phyloP scores from a whole-genome alignment of 805 yeast species.

The Metschnikowia arizonensis region DNA sequence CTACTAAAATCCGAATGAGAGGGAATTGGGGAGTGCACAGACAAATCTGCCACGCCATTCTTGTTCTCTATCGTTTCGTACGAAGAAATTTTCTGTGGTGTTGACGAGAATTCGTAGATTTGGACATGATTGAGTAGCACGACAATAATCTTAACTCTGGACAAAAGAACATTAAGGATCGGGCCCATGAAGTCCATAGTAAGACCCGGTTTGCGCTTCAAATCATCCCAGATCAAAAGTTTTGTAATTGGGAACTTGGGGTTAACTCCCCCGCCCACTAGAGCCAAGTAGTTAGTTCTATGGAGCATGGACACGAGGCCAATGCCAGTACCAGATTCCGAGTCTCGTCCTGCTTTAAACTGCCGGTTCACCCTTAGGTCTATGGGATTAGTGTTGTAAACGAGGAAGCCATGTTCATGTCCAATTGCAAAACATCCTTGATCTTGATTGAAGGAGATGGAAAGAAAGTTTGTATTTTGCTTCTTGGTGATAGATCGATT shows the following conservation, averaged over 20 bases:
- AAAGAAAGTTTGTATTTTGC: slow-evolving; percentile 36
- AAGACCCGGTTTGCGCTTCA: slow-evolving; percentile 68
- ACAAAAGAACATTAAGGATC: slow-evolving; percentile 66
- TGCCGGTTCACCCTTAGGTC: slow-evolving; percentile 65
- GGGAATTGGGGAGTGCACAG: slow-evolving; percentile 24
- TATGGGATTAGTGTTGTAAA: slow-evolving; percentile 84
- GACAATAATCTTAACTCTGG: slow-evolving; percentile 72
- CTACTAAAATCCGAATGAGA: slow-evolving; percentile 8
- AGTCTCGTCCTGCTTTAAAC: slow-evolving; percentile 24
- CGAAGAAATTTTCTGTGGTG: slow-evolving; percentile 61
- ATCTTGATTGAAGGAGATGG: slow-evolving; percentile 81
- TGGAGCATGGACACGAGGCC: slow-evolving; percentile 79
- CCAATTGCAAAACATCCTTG: slow-evolving; percentile 85
- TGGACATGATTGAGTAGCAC: slow-evolving; percentile 63
- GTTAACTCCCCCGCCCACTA: slow-evolving; percentile 83
- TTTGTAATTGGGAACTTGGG: slow-evolving; percentile 79
- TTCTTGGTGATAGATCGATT: background rate
- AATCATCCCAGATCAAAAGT: slow-evolving; percentile 88
- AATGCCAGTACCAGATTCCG: slow-evolving; percentile 49
- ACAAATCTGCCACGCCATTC: slow-evolving; percentile 58
- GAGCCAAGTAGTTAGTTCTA: slow-evolving; percentile 83
- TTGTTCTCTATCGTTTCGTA: slow-evolving; percentile 66
- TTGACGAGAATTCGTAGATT: slow-evolving; percentile 76
- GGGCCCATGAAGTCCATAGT: slow-evolving; percentile 73
- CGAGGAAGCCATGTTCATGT: slow-evolving; percentile 75